Evolutionary conservation across 2,329 filamentous ascomycete genomes (phyloP).

Genomic region (Penicillium digitatum): DNA sequence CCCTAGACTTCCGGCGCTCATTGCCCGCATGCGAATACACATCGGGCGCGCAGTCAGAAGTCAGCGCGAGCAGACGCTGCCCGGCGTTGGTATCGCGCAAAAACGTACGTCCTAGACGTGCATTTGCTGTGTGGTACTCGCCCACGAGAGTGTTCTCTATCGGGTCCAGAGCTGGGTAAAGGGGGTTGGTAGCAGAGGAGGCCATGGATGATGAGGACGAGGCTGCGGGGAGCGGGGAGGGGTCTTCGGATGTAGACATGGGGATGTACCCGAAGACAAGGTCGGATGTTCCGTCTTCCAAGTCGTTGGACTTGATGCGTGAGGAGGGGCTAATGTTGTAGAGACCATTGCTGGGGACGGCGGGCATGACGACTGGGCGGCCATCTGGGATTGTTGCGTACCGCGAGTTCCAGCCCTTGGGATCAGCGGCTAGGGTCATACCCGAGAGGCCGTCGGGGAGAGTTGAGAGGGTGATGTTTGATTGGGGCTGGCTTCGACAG

Average conservation of each 20-base stretch:
- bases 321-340: conserved; percentile 17
- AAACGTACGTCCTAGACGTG: conserved; percentile 16
- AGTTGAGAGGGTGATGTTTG: conserved; percentile 12
- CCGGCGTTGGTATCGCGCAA: conserved; percentile 17
- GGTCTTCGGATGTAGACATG: conserved; percentile 19
- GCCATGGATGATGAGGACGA: conserved; percentile 5
- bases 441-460: conserved; percentile 17
- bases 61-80: conserved; percentile 24
- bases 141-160: conserved; percentile 16
- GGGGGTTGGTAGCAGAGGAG: neutral
- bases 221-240: neutral
- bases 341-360: conserved; percentile 17
- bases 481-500: conserved; percentile 20
- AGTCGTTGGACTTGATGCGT: conserved; percentile 17
- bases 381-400: neutral
- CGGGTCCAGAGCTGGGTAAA: conserved; percentile 17
- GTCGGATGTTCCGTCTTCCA: conserved; percentile 23
- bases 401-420: conserved; percentile 19
- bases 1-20: conserved; percentile 25
- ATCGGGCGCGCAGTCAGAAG: conserved; percentile 32
- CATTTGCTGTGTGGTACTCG: conserved; percentile 16
- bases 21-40: conserved; percentile 41
- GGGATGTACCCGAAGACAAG: conserved; percentile 31
- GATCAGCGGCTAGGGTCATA: conserved; percentile 18
- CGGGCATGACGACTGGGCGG: conserved; percentile 14